A percentile compares a stretch with the other conserved stretches of the same genome.
Conservation (phyloP, 2,329 filamentous ascomycete species). For the Ophiocordyceps sinensis region DNA sequence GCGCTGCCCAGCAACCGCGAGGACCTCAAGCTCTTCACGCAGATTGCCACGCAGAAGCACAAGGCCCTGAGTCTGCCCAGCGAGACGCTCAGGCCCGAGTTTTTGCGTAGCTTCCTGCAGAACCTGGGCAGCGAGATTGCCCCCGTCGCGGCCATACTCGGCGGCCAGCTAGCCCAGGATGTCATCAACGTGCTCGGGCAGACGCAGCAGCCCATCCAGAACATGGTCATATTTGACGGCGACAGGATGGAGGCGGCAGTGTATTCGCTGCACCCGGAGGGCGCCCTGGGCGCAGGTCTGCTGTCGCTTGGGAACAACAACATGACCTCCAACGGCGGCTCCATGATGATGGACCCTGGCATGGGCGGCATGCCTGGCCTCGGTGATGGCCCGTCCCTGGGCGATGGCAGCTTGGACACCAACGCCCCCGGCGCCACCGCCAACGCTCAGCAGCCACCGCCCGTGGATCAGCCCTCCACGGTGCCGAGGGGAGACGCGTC, state of each 20-base stretch:
- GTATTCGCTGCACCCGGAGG: conserved; percentile 67
- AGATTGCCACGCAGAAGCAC: conserved; percentile 64
- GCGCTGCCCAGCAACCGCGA: conserved; percentile 41
- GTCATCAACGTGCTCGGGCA: conserved; percentile 91
- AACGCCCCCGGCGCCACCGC: background rate
- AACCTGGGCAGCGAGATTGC: conserved; percentile 74
- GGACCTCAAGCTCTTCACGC: conserved; percentile 65
- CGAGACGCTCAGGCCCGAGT: conserved; percentile 53
- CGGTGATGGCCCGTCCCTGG: background rate
- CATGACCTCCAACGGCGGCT: conserved; percentile 9
- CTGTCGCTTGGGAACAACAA: conserved; percentile 17
- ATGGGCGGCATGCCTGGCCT: conserved; percentile 7
- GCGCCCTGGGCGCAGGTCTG: conserved; percentile 33
- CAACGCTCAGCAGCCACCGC: background rate
- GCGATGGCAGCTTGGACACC: background rate
- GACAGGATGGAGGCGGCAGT: conserved; percentile 63
- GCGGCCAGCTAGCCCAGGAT: conserved; percentile 84
- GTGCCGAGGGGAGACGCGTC: no score
- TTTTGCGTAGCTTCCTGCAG: conserved; percentile 73
- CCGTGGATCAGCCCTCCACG: no score
- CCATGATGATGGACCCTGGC: conserved; percentile 9
- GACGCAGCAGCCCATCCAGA: conserved; percentile 89
- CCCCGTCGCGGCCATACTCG: conserved; percentile 77
- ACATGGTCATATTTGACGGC: conserved; percentile 84
- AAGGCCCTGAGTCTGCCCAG: conserved; percentile 55